Percentiles rank a stretch among this genome's conserved stretches.
phyloP scores from a whole-genome alignment of 164 flowering plant genomes.

The Litsea cubeba region DNA sequence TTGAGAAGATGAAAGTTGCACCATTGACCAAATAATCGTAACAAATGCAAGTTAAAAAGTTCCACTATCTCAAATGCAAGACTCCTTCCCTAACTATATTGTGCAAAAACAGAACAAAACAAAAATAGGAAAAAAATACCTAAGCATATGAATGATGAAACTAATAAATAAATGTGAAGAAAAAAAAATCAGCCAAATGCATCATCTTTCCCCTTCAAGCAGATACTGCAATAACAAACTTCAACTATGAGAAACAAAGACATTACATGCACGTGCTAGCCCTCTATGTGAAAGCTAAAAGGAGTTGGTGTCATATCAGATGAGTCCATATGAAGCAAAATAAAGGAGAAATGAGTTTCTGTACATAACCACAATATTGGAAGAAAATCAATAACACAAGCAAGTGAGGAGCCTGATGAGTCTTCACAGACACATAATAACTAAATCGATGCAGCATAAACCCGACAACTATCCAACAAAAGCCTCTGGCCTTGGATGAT shows the following conservation, averaged over 20 bases:
- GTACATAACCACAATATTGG: background rate
- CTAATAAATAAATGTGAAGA: background rate
- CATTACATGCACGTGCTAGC: background rate
- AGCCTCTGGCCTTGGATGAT: background rate
- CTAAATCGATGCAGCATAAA: background rate
- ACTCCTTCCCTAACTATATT: background rate
- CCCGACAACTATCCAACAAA: background rate
- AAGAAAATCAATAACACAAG: too few species aligned
- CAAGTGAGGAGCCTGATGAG: background rate
- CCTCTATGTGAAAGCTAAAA: background rate
- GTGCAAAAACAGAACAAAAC: background rate
- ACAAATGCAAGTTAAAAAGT: background rate
- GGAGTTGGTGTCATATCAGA: background rate
- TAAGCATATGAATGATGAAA: background rate
- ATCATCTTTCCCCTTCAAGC: background rate
- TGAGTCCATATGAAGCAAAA: too few species aligned
- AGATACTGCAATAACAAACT: background rate
- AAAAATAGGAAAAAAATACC: background rate
- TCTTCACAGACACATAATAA: background rate
- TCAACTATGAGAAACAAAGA: background rate
- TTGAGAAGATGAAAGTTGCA: too few species aligned
- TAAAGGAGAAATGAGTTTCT: background rate
- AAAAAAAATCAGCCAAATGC: background rate
- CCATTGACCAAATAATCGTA: too few species aligned
- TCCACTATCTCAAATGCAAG: background rate